A percentile compares a stretch with the other conserved stretches of the same genome.
Evolutionary conservation across 1,139 yeast genomes (phyloP).

Genomic region (Casaregolazyma suthepensis): DNA sequence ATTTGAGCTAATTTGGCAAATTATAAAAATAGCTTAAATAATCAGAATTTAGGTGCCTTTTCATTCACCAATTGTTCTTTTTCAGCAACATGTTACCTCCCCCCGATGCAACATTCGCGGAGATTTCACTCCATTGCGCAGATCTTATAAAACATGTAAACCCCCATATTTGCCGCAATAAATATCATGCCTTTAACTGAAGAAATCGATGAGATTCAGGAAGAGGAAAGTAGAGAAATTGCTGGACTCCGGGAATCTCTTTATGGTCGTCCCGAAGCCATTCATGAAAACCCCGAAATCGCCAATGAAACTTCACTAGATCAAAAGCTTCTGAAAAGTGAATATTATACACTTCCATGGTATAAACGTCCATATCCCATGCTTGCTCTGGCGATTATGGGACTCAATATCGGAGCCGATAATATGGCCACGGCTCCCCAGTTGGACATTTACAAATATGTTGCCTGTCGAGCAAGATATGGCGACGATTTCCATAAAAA

Average conservation of each 20-base stretch:
- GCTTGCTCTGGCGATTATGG: slow-evolving; percentile 8
- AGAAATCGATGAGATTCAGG: neutral
- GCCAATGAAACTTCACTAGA: neutral
- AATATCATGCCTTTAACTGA: neutral
- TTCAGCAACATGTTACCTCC: too few relatives aligned
- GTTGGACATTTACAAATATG: slow-evolving; percentile 12
- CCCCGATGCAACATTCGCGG: neutral
- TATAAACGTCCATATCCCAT: slow-evolving; percentile 12
- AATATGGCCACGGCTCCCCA: slow-evolving; percentile 11
- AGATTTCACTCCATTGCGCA: neutral
- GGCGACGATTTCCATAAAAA: slow-evolving; percentile 11
- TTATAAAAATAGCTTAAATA: too few relatives aligned
- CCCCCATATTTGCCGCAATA: neutral
- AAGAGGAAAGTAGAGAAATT: neutral
- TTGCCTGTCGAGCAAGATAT: slow-evolving; percentile 14
- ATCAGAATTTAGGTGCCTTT: too few relatives aligned
- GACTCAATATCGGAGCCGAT: slow-evolving; percentile 9
- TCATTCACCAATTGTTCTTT: neutral
- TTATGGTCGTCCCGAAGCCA: neutral
- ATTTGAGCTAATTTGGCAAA: neutral
- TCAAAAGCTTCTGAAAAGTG: slow-evolving; percentile 4
- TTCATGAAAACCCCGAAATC: neutral
- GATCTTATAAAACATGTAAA: neutral
- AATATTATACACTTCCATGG: slow-evolving; percentile 8
- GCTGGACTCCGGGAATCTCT: neutral